Percentiles rank a stretch among this genome's conserved stretches.
These are phyloP conservation scores for Brettanomyces anomalus DNA, from an alignment of 805 yeast species.

Conservation along the genomic window DNA sequence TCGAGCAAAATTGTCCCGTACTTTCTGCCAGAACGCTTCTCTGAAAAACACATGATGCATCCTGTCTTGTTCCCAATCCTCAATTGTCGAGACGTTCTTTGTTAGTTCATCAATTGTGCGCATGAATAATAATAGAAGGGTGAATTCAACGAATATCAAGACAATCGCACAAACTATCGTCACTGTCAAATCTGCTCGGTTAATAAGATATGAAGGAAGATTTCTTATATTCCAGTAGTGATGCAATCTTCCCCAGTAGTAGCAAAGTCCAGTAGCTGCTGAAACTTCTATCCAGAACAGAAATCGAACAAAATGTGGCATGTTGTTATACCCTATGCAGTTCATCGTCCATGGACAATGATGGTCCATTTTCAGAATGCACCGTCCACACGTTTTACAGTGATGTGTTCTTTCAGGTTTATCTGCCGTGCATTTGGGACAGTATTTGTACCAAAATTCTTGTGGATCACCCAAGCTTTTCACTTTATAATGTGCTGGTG, in stretches of 20 bases:
- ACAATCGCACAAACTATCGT: conserved; percentile 47
- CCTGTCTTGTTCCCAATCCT: conserved; percentile 86
- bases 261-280: conserved; percentile 36
- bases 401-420: conserved; percentile 86
- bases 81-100: conserved; percentile 81
- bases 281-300: conserved; percentile 53
- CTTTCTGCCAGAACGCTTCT: conserved; percentile 43
- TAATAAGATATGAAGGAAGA: conserved; percentile 48
- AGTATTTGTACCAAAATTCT: conserved; percentile 51
- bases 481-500: conserved; percentile 40
- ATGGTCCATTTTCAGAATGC: conserved; percentile 89
- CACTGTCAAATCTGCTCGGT: conserved; percentile 42
- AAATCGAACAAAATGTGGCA: conserved; percentile 76
- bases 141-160: conserved; percentile 48
- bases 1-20: conserved; percentile 33
- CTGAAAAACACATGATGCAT: conserved; percentile 55
- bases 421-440: conserved; percentile 59
- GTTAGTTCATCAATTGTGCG: conserved; percentile 52
- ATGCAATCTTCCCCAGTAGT: conserved; percentile 31
- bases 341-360: conserved; percentile 92
- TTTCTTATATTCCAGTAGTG: conserved; percentile 39
- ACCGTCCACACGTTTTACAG: conserved; percentile 65
- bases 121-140: conserved; percentile 49
- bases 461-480: conserved; percentile 14
- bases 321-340: conserved; percentile 75